Evolutionary conservation across 129 eudicot genomes (phyloP), one percentile per base, ranked within the genome.

Genomic region (Flaveria robusta): DNA sequence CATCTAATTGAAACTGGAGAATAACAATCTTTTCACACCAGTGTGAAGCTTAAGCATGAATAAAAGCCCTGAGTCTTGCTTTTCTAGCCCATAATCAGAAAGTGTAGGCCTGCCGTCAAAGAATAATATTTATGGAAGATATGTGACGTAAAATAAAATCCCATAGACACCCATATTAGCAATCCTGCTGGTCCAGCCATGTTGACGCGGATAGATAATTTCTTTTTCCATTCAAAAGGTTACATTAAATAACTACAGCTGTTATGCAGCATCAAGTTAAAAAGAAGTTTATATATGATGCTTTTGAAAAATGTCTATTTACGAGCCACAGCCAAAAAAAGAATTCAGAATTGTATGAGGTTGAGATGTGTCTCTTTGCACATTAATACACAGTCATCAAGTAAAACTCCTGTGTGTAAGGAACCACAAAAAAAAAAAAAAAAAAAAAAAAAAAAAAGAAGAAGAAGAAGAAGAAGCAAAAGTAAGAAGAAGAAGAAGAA

Each of bases 321-420:
- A 42, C 10, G 11, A 42, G 12, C 46, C 13, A 42, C 2, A 10
- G 46, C 13, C 46, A 7, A 6, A 1, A 42, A 42, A 6, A 42
- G 2, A 10, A 8, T 39, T 39, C 43, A 39, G 5, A 66, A 77
- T 54, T 42, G 42, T 43, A 42, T 43, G 60, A 27, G 68, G 29
- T 68, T 23, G 9, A 69, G 65, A 81, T 45, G 72, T 81, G 42
- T 75, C 58, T 50, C 78, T 70, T 60, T 81, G 51, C 76, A 81
- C 78, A 76, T 76, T 62, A 72, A 63, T 70, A 66, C 71, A 63
- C 50, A 42, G 24, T 18, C 62, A 69, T 81, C 66, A 47, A 64
- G 71, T 50, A 58, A 68, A 58, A 56, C 37, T 41, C 72, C 73
- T 75, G 2, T 20, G 23, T 8, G 16, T n/a, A 15, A 51, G 22